Percentiles rank a stretch among this genome's conserved stretches.
These are phyloP conservation scores for Salinomyces thailandicus DNA, from an alignment of 2,329 filamentous ascomycete genomes.

Conservation along the genomic window DNA sequence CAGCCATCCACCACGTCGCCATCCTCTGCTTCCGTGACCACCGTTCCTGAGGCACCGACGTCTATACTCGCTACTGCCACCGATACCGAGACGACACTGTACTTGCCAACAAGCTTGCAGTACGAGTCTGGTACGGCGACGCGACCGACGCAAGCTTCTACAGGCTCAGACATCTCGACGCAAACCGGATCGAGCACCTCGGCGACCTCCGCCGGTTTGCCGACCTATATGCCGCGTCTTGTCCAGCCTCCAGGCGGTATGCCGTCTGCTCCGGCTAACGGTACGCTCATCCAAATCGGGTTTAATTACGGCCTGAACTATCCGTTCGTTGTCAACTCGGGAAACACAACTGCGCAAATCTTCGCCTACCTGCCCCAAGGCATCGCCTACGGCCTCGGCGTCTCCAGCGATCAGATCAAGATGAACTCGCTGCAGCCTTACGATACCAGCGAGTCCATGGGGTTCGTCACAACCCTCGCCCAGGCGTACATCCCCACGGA, in stretches of 20 bases:
- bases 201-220: constrained; percentile 43
- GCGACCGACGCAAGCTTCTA: constrained; percentile 15
- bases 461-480: constrained; percentile 73
- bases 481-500: constrained; percentile 38
- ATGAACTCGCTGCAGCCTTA: constrained; percentile 67
- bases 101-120: constrained; percentile 53
- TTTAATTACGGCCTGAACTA: constrained; percentile 78
- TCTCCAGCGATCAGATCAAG: constrained; percentile 41
- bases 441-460: constrained; percentile 56
- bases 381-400: constrained; percentile 53
- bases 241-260: constrained; percentile 60
- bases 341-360: constrained; percentile 70
- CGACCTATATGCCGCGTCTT: constrained; percentile 58
- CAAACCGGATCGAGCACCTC: constrained; percentile 35
- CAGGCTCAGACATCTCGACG: constrained; percentile 10
- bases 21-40: constrained; percentile 9
- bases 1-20: not conserved
- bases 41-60: constrained; percentile 24
- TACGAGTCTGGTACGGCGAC: constrained; percentile 34
- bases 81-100: constrained; percentile 35
- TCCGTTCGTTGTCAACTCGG: constrained; percentile 62
- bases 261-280: constrained; percentile 48
- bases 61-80: constrained; percentile 40
- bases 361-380: constrained; percentile 67
- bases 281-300: constrained; percentile 68